Conservation (phyloP, 345 rosid species). For the Citrus cavaleriei region DNA sequence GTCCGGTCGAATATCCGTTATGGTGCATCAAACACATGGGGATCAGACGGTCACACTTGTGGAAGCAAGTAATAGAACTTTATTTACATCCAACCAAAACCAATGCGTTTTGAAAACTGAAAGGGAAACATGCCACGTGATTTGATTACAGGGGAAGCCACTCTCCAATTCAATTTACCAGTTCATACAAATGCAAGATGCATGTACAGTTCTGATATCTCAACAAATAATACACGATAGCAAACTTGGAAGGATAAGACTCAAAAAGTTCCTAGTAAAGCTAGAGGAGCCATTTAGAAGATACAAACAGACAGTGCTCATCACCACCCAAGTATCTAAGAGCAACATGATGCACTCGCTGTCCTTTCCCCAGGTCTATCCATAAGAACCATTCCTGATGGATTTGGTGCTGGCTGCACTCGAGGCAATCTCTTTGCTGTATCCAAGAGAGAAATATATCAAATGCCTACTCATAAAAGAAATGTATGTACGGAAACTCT, state of each 20-base stretch:
- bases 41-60: background rate
- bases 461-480: background rate
- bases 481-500: background rate
- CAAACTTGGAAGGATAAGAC: background rate
- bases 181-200: conserved; percentile 10
- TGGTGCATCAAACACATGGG: background rate
- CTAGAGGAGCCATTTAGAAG: conserved; percentile 21
- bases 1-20: background rate
- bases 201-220: conserved; percentile 26
- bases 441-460: conserved; percentile 1
- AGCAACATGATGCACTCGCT: conserved; percentile 74
- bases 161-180: conserved; percentile 13
- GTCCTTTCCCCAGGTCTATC: conserved; percentile 72
- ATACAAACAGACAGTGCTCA: conserved; percentile 11
- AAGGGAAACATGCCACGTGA: background rate
- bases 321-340: conserved; percentile 26
- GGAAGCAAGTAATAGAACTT: background rate
- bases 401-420: conserved; percentile 81
- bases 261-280: background rate
- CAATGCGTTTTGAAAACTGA: background rate
- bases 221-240: conserved; percentile 10
- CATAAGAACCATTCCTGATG: conserved; percentile 85
- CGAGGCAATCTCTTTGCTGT: conserved; percentile 84
- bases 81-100: background rate
- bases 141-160: conserved; percentile 25